A percentile compares a stretch with the other conserved stretches of the same genome.
These are phyloP conservation scores for Verbena officinalis DNA, from an alignment of 257 asterid genomes.

Conservation along the genomic window DNA sequence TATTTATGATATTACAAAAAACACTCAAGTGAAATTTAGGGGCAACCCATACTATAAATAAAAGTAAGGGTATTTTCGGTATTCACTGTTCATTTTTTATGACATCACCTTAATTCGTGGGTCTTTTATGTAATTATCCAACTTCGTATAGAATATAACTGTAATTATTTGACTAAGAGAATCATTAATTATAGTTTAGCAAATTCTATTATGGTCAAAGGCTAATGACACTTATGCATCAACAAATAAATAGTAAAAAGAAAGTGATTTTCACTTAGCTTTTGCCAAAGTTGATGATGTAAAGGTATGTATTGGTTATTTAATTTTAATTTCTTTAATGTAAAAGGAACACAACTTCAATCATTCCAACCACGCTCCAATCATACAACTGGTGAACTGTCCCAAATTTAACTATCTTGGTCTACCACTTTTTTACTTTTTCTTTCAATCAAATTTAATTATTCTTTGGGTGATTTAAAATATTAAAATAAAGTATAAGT, in stretches of 20 bases:
- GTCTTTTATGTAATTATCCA: too few species aligned
- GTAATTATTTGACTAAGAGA: too few species aligned
- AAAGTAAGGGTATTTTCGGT: too few species aligned
- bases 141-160: too few species aligned
- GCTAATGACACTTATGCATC: neutral
- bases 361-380: constrained; percentile 76
- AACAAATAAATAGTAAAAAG: constrained; percentile 21
- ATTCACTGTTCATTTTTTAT: too few species aligned
- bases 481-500: neutral
- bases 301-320: constrained; percentile 53
- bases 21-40: too few species aligned
- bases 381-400: constrained; percentile 35
- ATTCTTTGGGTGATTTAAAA: too few species aligned
- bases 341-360: constrained; percentile 40
- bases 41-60: too few species aligned
- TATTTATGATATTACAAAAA: too few species aligned
- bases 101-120: too few species aligned
- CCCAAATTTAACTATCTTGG: neutral
- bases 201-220: neutral
- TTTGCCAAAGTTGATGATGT: constrained; percentile 53
- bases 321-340: constrained; percentile 11
- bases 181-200: too few species aligned
- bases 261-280: constrained; percentile 27
- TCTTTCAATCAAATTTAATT: neutral
- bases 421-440: neutral